Evolutionary conservation across 148 eudicot genomes (phyloP), one percentile per base, ranked within the genome.

Genomic region (Cornus kousa): DNA sequence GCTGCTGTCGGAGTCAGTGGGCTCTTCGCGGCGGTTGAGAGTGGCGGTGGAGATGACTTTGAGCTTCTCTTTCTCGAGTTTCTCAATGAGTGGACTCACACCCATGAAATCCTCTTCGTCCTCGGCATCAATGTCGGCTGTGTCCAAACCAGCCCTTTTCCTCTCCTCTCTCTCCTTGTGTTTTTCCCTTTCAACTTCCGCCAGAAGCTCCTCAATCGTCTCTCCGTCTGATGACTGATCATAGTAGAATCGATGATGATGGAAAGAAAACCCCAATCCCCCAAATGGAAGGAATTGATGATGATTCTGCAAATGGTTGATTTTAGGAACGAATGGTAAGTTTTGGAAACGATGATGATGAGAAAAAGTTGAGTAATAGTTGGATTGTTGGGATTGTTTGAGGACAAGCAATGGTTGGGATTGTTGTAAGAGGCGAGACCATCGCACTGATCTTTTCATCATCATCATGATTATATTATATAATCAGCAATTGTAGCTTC

Each of bases 31-130:
- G 77, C 57, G 17, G 19, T 81, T 83, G 53, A 87, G 82, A 0
- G 59, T 72, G 32, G 6, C 35, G 7, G 39, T 68, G 48, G 48
- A 2, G 79, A 74, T 16, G 5, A 74, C 74, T 75, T 79, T 82
- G 22, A 60, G 55, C 22, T 82, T 74, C 80, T 86, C 77, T 78
- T 88, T 89, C 74, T 93, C 96, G 37, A 89, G 72, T 74, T 90
- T 91, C 77, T 87, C 98, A 74, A 93, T 88, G 40, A 90, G 74
- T n/a, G 90, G 88, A 1, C 84, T 85, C 32, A 91, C 91, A 1
- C 96, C 96, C 90, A 91, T 65, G 80, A 71, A 90, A 82, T 92
- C 98, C 83, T 90, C 98, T 10, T 91, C 89, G 6, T 90, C 92
- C 55, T 89, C 94, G 1, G 80, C 88, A 37, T 81, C 91, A 10